Evolutionary conservation across 164 flowering plant genomes (phyloP).

Genomic region (Nymphaea thermarum): DNA sequence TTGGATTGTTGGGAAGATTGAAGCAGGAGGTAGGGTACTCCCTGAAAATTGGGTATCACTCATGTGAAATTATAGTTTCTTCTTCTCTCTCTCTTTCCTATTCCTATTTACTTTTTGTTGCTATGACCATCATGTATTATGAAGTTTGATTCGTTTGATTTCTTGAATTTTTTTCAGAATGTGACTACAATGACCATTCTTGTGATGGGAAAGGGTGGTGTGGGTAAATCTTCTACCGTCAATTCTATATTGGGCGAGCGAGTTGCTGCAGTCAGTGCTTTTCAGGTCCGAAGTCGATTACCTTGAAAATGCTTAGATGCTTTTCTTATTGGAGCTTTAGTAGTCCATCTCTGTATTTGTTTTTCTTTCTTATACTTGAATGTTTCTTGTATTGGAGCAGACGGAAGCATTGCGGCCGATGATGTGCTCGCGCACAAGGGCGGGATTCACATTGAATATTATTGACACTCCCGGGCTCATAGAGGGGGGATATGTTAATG

Average conservation of each 20-base stretch:
- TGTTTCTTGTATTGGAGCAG: conserved; percentile 18
- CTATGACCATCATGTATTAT: neutral
- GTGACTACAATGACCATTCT: conserved; percentile 76
- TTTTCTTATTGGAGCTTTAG: neutral
- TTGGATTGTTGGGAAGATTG: conserved; percentile 61
- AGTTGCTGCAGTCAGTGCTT: conserved; percentile 68
- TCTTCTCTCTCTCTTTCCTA: neutral
- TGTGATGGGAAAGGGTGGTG: conserved; percentile 98
- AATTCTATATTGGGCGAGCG: conserved; percentile 90
- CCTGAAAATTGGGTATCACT: neutral
- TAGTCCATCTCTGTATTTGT: neutral
- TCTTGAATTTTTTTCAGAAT: conserved; percentile 25
- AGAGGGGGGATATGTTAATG: conserved; percentile 90
- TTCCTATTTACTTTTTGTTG: neutral
- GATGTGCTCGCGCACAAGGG: conserved; percentile 62
- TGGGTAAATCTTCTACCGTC: conserved; percentile 93
- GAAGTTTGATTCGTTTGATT: neutral
- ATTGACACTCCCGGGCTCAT: conserved; percentile 95
- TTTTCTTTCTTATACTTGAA: neutral
- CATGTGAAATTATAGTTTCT: neutral
- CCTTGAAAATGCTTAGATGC: neutral
- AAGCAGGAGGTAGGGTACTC: conserved; percentile 57
- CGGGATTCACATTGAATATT: conserved; percentile 72
- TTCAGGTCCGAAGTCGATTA: conserved; percentile 44
- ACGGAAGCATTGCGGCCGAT: conserved; percentile 75